A percentile compares a stretch with the other conserved stretches of the same genome.
Evolutionary conservation across 2,329 filamentous ascomycete genomes (phyloP).

Genomic region (Pseudocercospora vitis): DNA sequence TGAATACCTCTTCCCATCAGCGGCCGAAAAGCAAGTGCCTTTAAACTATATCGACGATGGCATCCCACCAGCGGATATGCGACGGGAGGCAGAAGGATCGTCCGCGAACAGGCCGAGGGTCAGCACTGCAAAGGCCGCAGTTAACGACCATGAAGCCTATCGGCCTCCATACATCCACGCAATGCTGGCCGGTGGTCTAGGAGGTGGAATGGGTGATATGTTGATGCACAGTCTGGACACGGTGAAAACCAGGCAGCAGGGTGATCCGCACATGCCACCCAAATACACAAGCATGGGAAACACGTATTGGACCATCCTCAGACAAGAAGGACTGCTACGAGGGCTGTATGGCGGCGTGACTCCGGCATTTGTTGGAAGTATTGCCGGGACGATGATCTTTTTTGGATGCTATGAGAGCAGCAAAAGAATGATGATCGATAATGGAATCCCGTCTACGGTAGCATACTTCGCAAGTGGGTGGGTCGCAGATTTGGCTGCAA

Average conservation of each 20-base stretch:
- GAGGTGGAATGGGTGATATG: slow-evolving; percentile 91
- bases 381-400: slow-evolving; percentile 90
- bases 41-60: slow-evolving; percentile 43
- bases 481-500: slow-evolving; percentile 86
- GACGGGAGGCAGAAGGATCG: slow-evolving; percentile 40
- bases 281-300: slow-evolving; percentile 89
- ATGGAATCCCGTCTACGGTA: slow-evolving; percentile 75
- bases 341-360: slow-evolving; percentile 93
- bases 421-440: slow-evolving; percentile 84
- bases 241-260: slow-evolving; percentile 96
- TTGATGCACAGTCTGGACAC: slow-evolving; percentile 99
- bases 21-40: slow-evolving; percentile 26
- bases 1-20: slow-evolving; percentile 46
- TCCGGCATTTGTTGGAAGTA: slow-evolving; percentile 86
- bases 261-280: slow-evolving; percentile 87
- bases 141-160: slow-evolving; percentile 43
- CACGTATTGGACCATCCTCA: slow-evolving; percentile 88
- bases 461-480: slow-evolving; percentile 90
- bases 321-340: slow-evolving; percentile 82
- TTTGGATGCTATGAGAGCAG: slow-evolving; percentile 96
- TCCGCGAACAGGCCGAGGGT: slow-evolving; percentile 30
- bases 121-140: slow-evolving; percentile 23
- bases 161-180: slow-evolving; percentile 55
- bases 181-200: slow-evolving; percentile 92
- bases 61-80: slow-evolving; percentile 21